phyloP scores from a whole-genome alignment of 331 rosid genomes.

The Quercus phellos region DNA sequence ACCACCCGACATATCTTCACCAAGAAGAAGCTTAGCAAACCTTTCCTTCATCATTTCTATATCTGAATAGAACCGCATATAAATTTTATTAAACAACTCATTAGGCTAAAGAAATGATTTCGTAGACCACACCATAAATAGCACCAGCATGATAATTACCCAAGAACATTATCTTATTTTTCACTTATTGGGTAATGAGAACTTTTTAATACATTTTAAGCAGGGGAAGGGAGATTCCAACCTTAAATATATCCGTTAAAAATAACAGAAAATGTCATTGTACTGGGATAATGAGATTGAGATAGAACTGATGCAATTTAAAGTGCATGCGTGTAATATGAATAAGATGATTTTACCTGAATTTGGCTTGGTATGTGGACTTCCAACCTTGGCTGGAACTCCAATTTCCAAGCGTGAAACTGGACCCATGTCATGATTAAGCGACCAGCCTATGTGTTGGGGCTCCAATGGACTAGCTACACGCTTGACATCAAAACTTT shows the following conservation, averaged over 20 bases:
- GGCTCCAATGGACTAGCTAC: conserved; percentile 11
- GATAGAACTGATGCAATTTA: not conserved
- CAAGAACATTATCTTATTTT: too few species aligned
- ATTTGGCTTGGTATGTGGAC: conserved; percentile 29
- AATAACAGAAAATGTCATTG: too few species aligned
- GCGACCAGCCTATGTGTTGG: conserved; percentile 18
- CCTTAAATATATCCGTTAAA: too few species aligned
- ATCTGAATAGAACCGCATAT: conserved; percentile 39
- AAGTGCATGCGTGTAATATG: not conserved
- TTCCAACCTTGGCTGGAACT: conserved; percentile 12
- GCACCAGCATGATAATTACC: too few species aligned
- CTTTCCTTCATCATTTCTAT: conserved; percentile 71
- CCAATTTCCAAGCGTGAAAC: conserved; percentile 11
- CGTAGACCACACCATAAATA: not conserved
- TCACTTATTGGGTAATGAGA: too few species aligned
- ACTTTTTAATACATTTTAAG: too few species aligned
- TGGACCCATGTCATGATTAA: conserved; percentile 20
- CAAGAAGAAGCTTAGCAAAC: conserved; percentile 82
- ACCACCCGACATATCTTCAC: conserved; percentile 98
- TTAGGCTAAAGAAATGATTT: not conserved
- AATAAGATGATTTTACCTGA: conserved; percentile 31
- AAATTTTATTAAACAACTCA: not conserved
- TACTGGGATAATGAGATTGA: not conserved
- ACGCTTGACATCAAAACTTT: conserved; percentile 22
- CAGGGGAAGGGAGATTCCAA: too few species aligned